Conservation (phyloP, 768 basidiomycete species). For the Hygrocybe punicea region DNA sequence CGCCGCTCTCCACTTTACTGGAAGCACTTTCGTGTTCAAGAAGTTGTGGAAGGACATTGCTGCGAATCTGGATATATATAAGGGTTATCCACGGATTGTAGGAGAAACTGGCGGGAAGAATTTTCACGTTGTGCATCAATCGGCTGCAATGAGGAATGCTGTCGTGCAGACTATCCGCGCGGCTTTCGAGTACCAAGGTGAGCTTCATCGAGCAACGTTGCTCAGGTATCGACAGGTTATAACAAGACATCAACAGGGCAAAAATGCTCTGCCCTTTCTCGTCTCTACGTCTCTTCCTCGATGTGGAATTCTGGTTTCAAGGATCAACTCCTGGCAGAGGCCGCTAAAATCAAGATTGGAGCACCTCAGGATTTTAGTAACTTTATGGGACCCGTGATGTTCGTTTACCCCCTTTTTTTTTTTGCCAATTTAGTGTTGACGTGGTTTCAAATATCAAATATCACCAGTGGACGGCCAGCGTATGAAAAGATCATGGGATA, state of each 20-base stretch:
- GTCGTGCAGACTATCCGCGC: constrained; percentile 83
- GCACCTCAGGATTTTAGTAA: constrained; percentile 67
- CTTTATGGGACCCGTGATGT: constrained; percentile 99
- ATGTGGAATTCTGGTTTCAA: constrained; percentile 86
- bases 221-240: neutral
- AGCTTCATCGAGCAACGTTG: constrained; percentile 1
- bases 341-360: constrained; percentile 84
- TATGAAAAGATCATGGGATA: constrained; percentile 84
- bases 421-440: neutral
- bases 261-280: constrained; percentile 93
- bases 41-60: constrained; percentile 96
- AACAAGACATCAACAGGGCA: constrained; percentile 52
- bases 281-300: constrained; percentile 84
- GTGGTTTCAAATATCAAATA: neutral
- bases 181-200: constrained; percentile 95
- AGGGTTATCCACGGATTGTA: constrained; percentile 88
- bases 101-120: constrained; percentile 99
- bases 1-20: constrained; percentile 93
- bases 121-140: constrained; percentile 89
- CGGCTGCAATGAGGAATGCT: constrained; percentile 86
- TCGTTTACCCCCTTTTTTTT: no score
- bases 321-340: constrained; percentile 67
- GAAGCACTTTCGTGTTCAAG: constrained; percentile 92
- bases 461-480: constrained; percentile 69
- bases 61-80: constrained; percentile 81